A percentile compares a stretch with the other conserved stretches of the same genome.
Conservation (phyloP, 1,139 yeast genomes). For the Protomyces inundatus region DNA sequence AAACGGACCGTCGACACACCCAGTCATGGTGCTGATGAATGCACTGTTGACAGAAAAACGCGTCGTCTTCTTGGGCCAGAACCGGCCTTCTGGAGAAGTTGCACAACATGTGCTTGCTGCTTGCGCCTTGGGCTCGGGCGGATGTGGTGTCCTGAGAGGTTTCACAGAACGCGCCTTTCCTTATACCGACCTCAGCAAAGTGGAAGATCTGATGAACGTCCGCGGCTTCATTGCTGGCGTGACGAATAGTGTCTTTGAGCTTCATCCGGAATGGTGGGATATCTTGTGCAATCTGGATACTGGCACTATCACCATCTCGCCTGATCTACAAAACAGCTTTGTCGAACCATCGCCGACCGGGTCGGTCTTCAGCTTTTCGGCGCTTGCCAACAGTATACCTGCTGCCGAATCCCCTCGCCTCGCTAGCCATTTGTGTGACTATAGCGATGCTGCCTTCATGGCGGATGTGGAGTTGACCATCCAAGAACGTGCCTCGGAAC, state of each 20-base stretch:
- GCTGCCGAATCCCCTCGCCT: neutral
- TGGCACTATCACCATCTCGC: slow-evolving; percentile 43
- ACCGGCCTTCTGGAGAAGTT: slow-evolving; percentile 52
- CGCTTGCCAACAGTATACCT: slow-evolving; percentile 24
- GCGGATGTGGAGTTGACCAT: slow-evolving; percentile 38
- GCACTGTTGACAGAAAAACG: slow-evolving; percentile 57
- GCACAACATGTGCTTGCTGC: slow-evolving; percentile 53
- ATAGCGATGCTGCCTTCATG: slow-evolving; percentile 36
- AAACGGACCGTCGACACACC: slow-evolving; percentile 40
- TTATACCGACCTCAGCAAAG: slow-evolving; percentile 57
- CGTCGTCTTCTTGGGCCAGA: slow-evolving; percentile 52
- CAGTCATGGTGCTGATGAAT: slow-evolving; percentile 52
- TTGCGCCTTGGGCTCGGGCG: slow-evolving; percentile 54
- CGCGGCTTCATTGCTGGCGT: slow-evolving; percentile 58
- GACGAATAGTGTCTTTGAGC: slow-evolving; percentile 60
- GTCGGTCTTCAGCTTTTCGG: slow-evolving; percentile 3
- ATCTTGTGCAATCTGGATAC: slow-evolving; percentile 53
- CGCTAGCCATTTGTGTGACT: slow-evolving; percentile 28
- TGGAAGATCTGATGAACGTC: slow-evolving; percentile 48
- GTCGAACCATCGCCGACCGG: slow-evolving; percentile 17
- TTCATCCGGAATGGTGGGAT: slow-evolving; percentile 57
- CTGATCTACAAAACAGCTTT: slow-evolving; percentile 7
- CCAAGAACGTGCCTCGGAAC: slow-evolving; percentile 39
- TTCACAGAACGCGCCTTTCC: slow-evolving; percentile 51
- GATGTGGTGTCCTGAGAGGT: slow-evolving; percentile 51